Percentiles rank a stretch among this genome's conserved stretches.
phyloP scores from a whole-genome alignment of 1,139 yeast species.

The Suhomyces maxii region DNA sequence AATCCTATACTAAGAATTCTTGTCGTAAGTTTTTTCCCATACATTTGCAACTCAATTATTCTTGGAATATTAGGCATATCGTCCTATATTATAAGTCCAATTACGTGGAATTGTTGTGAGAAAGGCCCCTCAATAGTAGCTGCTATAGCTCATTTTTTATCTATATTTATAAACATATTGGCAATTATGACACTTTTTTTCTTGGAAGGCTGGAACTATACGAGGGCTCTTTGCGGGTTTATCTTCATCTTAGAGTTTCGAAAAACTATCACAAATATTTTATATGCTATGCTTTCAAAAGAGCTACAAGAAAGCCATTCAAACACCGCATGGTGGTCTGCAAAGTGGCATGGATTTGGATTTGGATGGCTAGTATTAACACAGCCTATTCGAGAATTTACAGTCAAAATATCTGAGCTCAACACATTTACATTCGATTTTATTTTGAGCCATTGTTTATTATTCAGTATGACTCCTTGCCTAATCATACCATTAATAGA shows the following conservation, averaged over 20 bases:
- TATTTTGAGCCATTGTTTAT: slow-evolving; percentile 61
- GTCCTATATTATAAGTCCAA: slow-evolving; percentile 37
- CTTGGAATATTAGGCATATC: slow-evolving; percentile 43
- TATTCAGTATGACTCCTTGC: slow-evolving; percentile 62
- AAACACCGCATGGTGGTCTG: slow-evolving; percentile 86
- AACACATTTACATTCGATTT: slow-evolving; percentile 72
- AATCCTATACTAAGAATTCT: slow-evolving; percentile 55
- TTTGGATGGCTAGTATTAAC: slow-evolving; percentile 58
- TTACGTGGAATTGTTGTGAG: slow-evolving; percentile 37
- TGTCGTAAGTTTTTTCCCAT: slow-evolving; percentile 54
- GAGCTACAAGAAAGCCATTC: slow-evolving; percentile 58
- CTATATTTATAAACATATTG: slow-evolving; percentile 54
- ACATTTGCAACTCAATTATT: slow-evolving; percentile 45
- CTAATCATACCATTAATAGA: slow-evolving; percentile 65
- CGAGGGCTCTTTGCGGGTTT: slow-evolving; percentile 57
- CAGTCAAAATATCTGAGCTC: slow-evolving; percentile 69
- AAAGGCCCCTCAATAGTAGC: slow-evolving; percentile 45
- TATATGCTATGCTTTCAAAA: slow-evolving; percentile 50
- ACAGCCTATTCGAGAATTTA: slow-evolving; percentile 68
- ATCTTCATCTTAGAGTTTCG: slow-evolving; percentile 59
- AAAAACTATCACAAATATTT: slow-evolving; percentile 43
- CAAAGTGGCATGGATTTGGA: slow-evolving; percentile 65
- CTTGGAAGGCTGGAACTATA: slow-evolving; percentile 63
- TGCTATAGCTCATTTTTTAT: slow-evolving; percentile 48
- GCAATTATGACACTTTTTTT: slow-evolving; percentile 63